Percentiles rank a stretch among this genome's conserved stretches.
Conservation (phyloP, 1,284 basidiomycete genomes). For the Tilletiaria anomala region DNA sequence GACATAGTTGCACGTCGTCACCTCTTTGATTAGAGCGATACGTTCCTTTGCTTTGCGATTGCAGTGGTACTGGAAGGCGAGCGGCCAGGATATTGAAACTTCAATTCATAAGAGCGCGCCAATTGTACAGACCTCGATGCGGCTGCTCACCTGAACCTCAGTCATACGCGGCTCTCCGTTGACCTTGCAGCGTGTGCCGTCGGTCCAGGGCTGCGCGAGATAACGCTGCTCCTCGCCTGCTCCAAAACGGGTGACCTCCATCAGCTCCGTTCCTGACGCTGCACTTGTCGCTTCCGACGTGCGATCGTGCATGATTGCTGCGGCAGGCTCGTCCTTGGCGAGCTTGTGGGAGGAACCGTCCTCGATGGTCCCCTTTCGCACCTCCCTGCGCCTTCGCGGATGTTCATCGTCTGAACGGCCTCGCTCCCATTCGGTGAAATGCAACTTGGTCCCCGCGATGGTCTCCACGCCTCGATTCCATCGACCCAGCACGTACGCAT, state of each 20-base stretch:
- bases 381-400: no score
- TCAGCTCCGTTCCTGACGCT: not conserved
- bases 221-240: not conserved
- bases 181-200: not conserved
- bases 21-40: constrained; percentile 30
- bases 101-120: not conserved
- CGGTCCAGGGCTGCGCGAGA: not conserved
- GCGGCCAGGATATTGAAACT: not conserved
- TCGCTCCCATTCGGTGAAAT: not conserved
- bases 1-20: constrained; percentile 29
- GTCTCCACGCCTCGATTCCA: not conserved
- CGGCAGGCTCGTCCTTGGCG: no score
- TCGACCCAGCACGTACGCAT: not conserved
- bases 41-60: constrained; percentile 11
- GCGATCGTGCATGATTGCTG: no score
- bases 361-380: no score
- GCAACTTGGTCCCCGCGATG: not conserved
- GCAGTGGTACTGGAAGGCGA: constrained; percentile 26
- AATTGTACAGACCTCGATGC: not conserved
- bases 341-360: no score
- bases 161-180: not conserved
- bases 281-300: no score
- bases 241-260: not conserved
- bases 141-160: not conserved
- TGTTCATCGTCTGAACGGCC: no score